A percentile compares a stretch with the other conserved stretches of the same genome.
Conservation (phyloP, 139 green algal species). For the Monoraphidium neglectum region DNA sequence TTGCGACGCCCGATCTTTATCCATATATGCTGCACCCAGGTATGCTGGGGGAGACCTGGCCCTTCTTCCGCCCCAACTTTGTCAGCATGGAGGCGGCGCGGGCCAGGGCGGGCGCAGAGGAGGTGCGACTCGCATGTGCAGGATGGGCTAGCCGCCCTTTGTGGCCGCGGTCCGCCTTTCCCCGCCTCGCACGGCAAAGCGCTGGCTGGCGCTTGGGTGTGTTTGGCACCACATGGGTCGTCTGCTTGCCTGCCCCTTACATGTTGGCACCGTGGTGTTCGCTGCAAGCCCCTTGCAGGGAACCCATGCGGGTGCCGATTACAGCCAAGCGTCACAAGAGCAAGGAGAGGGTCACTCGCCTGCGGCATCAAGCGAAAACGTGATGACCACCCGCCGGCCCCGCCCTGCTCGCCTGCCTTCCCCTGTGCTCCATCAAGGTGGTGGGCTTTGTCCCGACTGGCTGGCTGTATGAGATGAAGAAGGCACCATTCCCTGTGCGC, state of each 20-base stretch:
- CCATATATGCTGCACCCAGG: not conserved
- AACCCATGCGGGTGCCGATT: too few relatives aligned
- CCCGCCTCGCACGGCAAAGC: too few relatives aligned
- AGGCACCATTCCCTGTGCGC: slow-evolving; percentile 43
- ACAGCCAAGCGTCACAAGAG: too few relatives aligned
- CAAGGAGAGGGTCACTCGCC: too few relatives aligned
- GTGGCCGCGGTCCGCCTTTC: too few relatives aligned
- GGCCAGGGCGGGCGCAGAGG: slow-evolving; percentile 34
- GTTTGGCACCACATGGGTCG: too few relatives aligned
- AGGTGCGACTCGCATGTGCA: slow-evolving; percentile 20
- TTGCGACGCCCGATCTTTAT: too few relatives aligned
- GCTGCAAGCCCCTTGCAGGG: too few relatives aligned
- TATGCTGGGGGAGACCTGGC: slow-evolving; percentile 66
- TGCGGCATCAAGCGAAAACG: not conserved
- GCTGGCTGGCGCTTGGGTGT: too few relatives aligned
- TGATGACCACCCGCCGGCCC: not conserved
- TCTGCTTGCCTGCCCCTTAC: too few relatives aligned
- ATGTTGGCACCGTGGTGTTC: too few relatives aligned
- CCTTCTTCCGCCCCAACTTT: slow-evolving; percentile 94
- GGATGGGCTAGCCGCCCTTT: not conserved
- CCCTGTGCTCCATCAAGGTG: slow-evolving; percentile 38
- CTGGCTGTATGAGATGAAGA: slow-evolving; percentile 82
- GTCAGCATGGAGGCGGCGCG: slow-evolving; percentile 61
- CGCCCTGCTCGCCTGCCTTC: not conserved
- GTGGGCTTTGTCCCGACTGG: slow-evolving; percentile 92